A percentile compares a stretch with the other conserved stretches of the same genome.
Conservation (phyloP, 257 asterid genomes). For the Scutellaria barbata region DNA sequence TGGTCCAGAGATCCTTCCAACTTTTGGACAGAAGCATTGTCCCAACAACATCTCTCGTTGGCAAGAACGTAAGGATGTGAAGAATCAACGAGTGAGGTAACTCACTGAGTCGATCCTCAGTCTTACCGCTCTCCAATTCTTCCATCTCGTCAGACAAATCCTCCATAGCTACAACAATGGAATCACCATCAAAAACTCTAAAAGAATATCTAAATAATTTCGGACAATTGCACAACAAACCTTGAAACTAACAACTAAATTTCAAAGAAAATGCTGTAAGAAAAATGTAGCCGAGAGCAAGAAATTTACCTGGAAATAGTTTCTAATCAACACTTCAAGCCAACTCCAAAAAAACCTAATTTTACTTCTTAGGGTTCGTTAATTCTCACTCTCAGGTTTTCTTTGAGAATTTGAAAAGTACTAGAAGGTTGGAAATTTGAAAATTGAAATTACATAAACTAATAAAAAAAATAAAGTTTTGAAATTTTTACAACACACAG, state of each 20-base stretch:
- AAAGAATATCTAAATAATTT: not conserved
- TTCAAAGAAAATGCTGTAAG: not conserved
- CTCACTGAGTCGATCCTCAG: slow-evolving; percentile 15
- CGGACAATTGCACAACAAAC: not conserved
- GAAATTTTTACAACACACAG: too few relatives aligned
- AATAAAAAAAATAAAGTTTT: too few relatives aligned
- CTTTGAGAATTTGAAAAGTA: too few relatives aligned
- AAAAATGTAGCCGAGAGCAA: not conserved
- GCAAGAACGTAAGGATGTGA: not conserved
- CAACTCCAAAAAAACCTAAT: not conserved
- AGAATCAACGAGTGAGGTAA: slow-evolving; percentile 3
- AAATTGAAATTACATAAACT: too few relatives aligned
- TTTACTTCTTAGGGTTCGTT: too few relatives aligned
- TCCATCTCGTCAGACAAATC: not conserved
- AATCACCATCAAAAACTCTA: not conserved
- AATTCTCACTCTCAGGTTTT: too few relatives aligned
- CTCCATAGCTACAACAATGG: not conserved
- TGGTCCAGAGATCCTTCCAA: not conserved
- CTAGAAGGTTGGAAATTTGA: too few relatives aligned
- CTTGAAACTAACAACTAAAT: not conserved
- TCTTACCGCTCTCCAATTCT: not conserved
- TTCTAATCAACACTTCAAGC: too few relatives aligned
- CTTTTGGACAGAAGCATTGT: not conserved
- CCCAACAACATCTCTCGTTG: slow-evolving; percentile 9
- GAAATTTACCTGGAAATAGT: not conserved